Conservation (phyloP, 257 asterid species). For the Solanum virginianum region DNA sequence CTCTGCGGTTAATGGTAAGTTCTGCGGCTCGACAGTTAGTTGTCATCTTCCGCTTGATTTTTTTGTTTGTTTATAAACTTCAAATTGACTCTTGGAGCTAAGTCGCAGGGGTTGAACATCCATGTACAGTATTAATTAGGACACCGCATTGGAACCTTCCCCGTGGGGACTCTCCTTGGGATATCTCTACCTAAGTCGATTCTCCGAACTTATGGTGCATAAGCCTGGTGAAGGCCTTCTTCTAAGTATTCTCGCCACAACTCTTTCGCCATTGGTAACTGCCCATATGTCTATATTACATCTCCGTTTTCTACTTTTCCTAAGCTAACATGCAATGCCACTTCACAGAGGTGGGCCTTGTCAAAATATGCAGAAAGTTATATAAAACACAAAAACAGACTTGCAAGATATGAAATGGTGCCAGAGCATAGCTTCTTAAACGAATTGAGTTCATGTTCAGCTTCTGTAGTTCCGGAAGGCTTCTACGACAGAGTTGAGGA, state of each 20-base stretch:
- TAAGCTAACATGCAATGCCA: too few relatives aligned
- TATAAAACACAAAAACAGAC: conserved; percentile 14
- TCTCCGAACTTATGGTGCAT: conserved; percentile 37
- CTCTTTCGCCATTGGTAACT: conserved; percentile 39
- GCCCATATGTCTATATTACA: too few relatives aligned
- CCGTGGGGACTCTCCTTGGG: conserved; percentile 34
- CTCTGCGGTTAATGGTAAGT: conserved; percentile 14
- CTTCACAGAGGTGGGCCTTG: conserved; percentile 27
- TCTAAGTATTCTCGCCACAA: conserved; percentile 15
- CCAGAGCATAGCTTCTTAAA: conserved; percentile 31
- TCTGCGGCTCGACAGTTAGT: too few relatives aligned
- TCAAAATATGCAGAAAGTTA: conserved; percentile 22
- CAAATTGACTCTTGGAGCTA: too few relatives aligned
- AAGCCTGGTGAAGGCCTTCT: conserved; percentile 35
- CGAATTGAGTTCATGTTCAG: conserved; percentile 17
- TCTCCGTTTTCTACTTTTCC: too few relatives aligned
- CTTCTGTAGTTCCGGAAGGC: conserved; percentile 24
- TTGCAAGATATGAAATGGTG: conserved; percentile 21
- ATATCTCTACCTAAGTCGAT: conserved; percentile 23
- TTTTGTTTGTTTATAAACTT: too few relatives aligned
- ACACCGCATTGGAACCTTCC: conserved; percentile 33
- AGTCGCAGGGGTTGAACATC: conserved; percentile 13
- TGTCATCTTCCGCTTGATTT: too few relatives aligned
- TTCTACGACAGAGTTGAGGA: conserved; percentile 33
- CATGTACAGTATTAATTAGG: conserved; percentile 34